A percentile compares a stretch with the other conserved stretches of the same genome.
Evolutionary conservation across 108 stramenopile genomes (phyloP).

Genomic region (Heterococcus sp.): DNA sequence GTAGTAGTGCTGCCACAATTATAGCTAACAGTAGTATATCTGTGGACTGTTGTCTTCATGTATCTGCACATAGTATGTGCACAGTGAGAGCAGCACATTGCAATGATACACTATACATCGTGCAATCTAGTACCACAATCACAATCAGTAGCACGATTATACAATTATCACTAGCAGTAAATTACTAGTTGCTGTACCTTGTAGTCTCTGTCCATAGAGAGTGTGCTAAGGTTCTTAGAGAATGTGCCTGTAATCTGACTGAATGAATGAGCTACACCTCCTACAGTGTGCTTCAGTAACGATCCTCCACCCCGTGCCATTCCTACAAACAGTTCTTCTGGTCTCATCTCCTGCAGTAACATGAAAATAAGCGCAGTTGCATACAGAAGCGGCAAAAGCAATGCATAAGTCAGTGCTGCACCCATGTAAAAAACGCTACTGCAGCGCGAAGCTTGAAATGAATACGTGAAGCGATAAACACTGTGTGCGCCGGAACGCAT

Average conservation of each 20-base stretch:
- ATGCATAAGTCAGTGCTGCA: too few species aligned
- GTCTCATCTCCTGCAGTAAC: conserved; percentile 63
- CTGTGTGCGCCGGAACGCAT: too few species aligned
- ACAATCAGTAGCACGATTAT: not conserved
- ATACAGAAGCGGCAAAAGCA: too few species aligned
- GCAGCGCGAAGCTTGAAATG: too few species aligned
- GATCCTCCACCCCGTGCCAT: conserved; percentile 77
- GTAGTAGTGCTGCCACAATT: not conserved
- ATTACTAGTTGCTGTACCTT: conserved; percentile 12
- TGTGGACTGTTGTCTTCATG: not conserved
- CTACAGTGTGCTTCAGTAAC: conserved; percentile 77
- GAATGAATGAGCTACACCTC: conserved; percentile 79
- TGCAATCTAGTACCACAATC: not conserved
- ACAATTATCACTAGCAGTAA: not conserved
- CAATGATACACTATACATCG: not conserved
- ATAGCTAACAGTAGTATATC: not conserved
- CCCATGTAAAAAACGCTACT: too few species aligned
- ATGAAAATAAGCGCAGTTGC: too few species aligned
- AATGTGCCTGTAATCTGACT: conserved; percentile 72
- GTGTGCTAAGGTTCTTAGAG: conserved; percentile 73
- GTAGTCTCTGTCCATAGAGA: conserved; percentile 79
- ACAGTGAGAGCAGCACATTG: not conserved
- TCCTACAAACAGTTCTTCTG: conserved; percentile 72
- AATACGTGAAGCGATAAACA: too few species aligned
- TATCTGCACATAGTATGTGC: too few species aligned